Evolutionary conservation across 768 basidiomycete species (phyloP), one percentile per base, ranked within the genome.

Genomic region (Lyophyllum semitale): DNA sequence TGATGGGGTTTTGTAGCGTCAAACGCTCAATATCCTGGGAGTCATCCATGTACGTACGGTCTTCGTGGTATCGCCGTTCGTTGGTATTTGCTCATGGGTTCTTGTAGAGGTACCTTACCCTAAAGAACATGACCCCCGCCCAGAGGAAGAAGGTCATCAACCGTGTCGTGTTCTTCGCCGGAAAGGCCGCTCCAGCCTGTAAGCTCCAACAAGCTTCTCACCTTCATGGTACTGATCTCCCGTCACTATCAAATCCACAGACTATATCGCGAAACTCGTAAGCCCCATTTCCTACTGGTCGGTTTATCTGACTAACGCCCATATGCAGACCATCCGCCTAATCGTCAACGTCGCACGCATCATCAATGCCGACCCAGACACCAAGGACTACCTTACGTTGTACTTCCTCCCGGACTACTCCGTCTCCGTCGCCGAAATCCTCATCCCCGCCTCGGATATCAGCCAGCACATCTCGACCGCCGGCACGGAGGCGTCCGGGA

Each of bases 371-470:
- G 97, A 98, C 70, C 85, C 89, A 1, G 95, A 97, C 50, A 91
- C 93, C 27, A 88, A 86, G 63, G 87, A 92, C 56, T 85, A 90
- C 60, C 86, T 98, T 59, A 85, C 85, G 43, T 81, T 98, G 57
- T 91, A 89, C 77, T 98, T 98, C 89, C 80, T 99, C 18, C 95
- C 97, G 0, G 96, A 98, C 69, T 99, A 99, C 74, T 89, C 87
- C 1, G 93, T 91, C 35, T 89, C 88, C 43, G 71, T 91, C 43
- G 89, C 91, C 1, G 91, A 93, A 66, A 75, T 95, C 22, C 78
- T 95, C 61, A 91, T 94, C 56, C 91, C 90, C n/a, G 91, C 96
- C 12, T 89, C 90, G 26, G 95, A 98, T 69, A 90, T 98, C 75
- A 89, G 86, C 58, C 93, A 97, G 67, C 96, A 98, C 71, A 98